These are phyloP conservation scores for Trichoderma koningiopsis DNA, from an alignment of 2,329 filamentous ascomycete species.

Conservation along the genomic window DNA sequence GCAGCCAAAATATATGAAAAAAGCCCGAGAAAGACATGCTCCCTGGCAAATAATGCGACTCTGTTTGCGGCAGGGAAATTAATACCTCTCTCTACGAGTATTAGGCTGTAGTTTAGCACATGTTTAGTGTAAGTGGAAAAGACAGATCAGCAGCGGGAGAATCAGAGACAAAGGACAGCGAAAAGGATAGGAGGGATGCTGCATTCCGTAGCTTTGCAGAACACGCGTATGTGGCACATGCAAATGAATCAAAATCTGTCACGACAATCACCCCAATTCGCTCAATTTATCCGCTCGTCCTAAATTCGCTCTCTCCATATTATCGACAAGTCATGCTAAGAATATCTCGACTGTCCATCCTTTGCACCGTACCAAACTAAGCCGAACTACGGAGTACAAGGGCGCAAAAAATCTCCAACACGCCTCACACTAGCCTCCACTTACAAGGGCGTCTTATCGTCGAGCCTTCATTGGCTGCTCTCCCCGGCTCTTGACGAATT, in stretches of 20 bases:
- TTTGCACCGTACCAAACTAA: constrained; percentile 1
- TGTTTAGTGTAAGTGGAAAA: not conserved
- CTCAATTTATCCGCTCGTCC: not conserved
- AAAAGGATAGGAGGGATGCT: not conserved
- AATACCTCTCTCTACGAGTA: constrained; percentile 15
- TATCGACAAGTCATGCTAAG: not conserved
- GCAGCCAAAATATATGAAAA: not conserved
- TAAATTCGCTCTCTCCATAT: not conserved
- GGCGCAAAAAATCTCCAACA: not conserved
- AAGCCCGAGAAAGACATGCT: not conserved
- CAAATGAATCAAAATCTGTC: not conserved
- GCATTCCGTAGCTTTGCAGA: not conserved
- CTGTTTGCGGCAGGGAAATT: constrained; percentile 8
- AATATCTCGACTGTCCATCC: not conserved
- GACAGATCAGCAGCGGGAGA: not conserved
- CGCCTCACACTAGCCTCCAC: constrained; percentile 24
- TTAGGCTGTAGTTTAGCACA: not conserved
- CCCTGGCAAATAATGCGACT: constrained; percentile 2
- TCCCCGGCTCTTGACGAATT: constrained; percentile 5
- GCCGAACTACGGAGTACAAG: constrained; percentile 11
- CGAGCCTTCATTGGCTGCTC: constrained; percentile 9
- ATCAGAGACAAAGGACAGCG: not conserved
- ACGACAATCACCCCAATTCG: constrained; percentile 2
- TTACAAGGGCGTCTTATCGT: constrained; percentile 20
- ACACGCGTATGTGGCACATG: constrained; percentile 20